phyloP scores from a whole-genome alignment of 2,329 filamentous ascomycete species.

The Aureobasidium sp. region DNA sequence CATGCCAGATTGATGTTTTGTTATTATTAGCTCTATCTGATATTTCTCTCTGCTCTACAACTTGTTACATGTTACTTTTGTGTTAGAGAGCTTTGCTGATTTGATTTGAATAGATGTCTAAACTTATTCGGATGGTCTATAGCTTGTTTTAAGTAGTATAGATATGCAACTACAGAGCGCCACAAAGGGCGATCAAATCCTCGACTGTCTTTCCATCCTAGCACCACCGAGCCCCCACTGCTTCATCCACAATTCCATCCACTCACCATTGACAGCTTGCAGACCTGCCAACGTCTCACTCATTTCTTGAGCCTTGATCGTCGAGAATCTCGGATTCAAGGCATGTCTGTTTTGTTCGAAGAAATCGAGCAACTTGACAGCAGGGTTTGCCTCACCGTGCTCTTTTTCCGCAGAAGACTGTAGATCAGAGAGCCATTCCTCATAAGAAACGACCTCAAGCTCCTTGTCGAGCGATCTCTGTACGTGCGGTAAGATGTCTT shows the following conservation, averaged over 20 bases:
- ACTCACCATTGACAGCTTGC: not conserved
- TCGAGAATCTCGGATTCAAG: not conserved
- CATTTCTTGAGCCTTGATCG: not conserved
- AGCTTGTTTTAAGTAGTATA: no score
- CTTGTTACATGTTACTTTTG: no score
- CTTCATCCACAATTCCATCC: not conserved
- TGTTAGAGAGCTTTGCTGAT: no score
- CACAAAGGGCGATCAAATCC: no score
- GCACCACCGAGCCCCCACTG: not conserved
- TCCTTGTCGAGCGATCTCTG: not conserved
- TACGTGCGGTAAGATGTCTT: not conserved
- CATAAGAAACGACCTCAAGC: not conserved
- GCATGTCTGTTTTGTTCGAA: not conserved
- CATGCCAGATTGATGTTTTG: not conserved
- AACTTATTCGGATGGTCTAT: no score
- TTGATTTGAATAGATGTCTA: not conserved
- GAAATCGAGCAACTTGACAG: not conserved
- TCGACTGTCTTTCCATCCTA: not conserved
- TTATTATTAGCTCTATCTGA: conserved; percentile 12
- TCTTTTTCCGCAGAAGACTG: not conserved
- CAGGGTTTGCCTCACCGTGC: not conserved
- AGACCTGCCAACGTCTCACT: not conserved
- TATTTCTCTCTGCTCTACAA: not conserved
- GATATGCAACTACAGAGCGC: no score
- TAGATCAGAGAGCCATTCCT: not conserved